phyloP scores from a whole-genome alignment of 306 rosid genomes.

The Biancaea sappan region DNA sequence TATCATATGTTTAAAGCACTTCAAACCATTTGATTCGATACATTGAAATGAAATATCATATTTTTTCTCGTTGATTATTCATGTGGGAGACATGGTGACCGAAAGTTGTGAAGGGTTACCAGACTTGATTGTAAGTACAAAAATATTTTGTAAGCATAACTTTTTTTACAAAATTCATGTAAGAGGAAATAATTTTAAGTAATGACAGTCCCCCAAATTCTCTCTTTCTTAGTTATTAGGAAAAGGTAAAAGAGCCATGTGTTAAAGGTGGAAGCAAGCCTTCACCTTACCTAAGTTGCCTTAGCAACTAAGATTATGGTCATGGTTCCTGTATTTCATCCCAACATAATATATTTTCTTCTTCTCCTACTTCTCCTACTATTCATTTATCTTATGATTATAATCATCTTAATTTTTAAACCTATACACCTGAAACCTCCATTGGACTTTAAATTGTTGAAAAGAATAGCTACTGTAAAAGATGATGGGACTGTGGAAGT shows the following conservation, averaged over 20 bases:
- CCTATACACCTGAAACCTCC: constrained; percentile 23
- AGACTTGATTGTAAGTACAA: neutral
- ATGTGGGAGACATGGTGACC: neutral
- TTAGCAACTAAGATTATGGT: neutral
- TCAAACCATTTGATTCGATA: neutral
- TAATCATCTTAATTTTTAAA: constrained; percentile 24
- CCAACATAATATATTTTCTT: constrained; percentile 10
- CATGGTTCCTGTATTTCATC: constrained; percentile 12
- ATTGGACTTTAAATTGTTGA: constrained; percentile 58
- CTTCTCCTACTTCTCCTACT: neutral
- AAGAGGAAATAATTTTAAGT: neutral
- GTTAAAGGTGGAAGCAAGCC: neutral
- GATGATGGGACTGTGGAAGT: constrained; percentile 93
- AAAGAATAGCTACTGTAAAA: constrained; percentile 89
- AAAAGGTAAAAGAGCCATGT: neutral
- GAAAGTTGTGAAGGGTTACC: neutral
- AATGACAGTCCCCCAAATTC: neutral
- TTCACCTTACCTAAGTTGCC: neutral
- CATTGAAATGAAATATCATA: neutral
- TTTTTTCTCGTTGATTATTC: neutral
- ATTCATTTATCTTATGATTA: neutral
- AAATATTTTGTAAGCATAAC: neutral
- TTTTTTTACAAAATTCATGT: neutral
- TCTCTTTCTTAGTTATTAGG: neutral
- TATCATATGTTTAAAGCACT: neutral